Percentiles rank a stretch among this genome's conserved stretches.
Conservation (phyloP, 805 yeast genomes). For the Myxozyma monticola region DNA sequence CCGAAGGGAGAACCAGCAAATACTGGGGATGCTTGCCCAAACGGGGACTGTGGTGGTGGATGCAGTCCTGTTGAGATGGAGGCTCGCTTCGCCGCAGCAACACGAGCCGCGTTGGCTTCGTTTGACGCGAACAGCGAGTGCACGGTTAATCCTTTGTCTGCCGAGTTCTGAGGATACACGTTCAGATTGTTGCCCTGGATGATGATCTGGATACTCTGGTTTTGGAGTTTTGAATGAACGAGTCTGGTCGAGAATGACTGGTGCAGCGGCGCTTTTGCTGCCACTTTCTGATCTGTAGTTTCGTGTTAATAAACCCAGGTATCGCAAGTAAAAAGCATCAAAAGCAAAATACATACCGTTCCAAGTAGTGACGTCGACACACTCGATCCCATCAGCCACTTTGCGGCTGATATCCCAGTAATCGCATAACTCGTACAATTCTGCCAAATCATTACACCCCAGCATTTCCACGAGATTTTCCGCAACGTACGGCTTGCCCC, state of each 20-base stretch:
- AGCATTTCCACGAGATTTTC: conserved; percentile 50
- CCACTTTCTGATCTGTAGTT: conserved; percentile 29
- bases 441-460: conserved; percentile 64
- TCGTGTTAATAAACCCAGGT: background rate
- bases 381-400: conserved; percentile 40
- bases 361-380: conserved; percentile 49
- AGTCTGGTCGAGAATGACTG: conserved; percentile 47
- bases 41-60: background rate
- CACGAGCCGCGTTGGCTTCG: no score
- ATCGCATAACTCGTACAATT: conserved; percentile 56
- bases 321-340: background rate
- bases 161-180: conserved; percentile 13
- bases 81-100: no score
- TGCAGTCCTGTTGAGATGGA: no score
- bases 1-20: no score
- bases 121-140: conserved; percentile 15
- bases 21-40: no score
- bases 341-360: conserved; percentile 35
- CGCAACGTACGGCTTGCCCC: conserved; percentile 64
- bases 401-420: conserved; percentile 59
- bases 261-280: conserved; percentile 46
- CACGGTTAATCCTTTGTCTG: conserved; percentile 3
- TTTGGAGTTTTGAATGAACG: conserved; percentile 45
- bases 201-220: conserved; percentile 37
- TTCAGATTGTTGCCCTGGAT: conserved; percentile 43